A percentile compares a stretch with the other conserved stretches of the same genome.
These are phyloP conservation scores for Cynanchum wilfordii DNA, from an alignment of 257 asterid species.

Conservation along the genomic window DNA sequence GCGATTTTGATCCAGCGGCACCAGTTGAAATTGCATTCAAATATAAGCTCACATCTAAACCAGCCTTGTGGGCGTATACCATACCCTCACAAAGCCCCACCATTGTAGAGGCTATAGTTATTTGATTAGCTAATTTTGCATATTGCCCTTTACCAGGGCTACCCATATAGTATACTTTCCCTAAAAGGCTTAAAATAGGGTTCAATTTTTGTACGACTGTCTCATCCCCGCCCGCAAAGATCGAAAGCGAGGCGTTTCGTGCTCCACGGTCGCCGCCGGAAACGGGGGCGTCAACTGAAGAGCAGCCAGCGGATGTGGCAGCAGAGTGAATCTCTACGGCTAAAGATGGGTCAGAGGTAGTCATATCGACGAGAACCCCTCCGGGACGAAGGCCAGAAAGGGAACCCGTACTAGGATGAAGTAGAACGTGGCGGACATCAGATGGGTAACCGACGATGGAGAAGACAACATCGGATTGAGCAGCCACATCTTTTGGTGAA, in stretches of 20 bases:
- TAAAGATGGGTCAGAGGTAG: conserved; percentile 88
- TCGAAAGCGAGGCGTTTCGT: conserved; percentile 68
- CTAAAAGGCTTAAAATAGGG: conserved; percentile 56
- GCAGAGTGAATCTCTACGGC: conserved; percentile 70
- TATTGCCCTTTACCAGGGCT: conserved; percentile 90
- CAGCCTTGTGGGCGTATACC: conserved; percentile 74
- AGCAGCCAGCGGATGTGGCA: conserved; percentile 49
- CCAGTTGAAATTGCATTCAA: conserved; percentile 72
- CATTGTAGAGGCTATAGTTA: conserved; percentile 70
- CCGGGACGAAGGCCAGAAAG: conserved; percentile 65
- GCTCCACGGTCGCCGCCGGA: conserved; percentile 96
- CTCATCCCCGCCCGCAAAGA: conserved; percentile 84
- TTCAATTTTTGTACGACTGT: conserved; percentile 32
- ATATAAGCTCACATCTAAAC: conserved; percentile 46
- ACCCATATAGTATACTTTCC: conserved; percentile 81
- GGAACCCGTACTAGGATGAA: conserved; percentile 63
- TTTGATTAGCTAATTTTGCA: conserved; percentile 75
- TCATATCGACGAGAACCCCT: conserved; percentile 74
- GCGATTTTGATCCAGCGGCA: conserved; percentile 85
- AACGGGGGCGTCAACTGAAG: conserved; percentile 79
- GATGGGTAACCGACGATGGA: conserved; percentile 93
- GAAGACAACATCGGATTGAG: conserved; percentile 78
- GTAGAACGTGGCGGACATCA: conserved; percentile 84
- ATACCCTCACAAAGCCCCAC: conserved; percentile 88
- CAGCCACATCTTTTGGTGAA: conserved; percentile 71